Base-by-base conservation (phyloP, 176 grass and related monocot species). In the Triticum monococcum region DNA sequence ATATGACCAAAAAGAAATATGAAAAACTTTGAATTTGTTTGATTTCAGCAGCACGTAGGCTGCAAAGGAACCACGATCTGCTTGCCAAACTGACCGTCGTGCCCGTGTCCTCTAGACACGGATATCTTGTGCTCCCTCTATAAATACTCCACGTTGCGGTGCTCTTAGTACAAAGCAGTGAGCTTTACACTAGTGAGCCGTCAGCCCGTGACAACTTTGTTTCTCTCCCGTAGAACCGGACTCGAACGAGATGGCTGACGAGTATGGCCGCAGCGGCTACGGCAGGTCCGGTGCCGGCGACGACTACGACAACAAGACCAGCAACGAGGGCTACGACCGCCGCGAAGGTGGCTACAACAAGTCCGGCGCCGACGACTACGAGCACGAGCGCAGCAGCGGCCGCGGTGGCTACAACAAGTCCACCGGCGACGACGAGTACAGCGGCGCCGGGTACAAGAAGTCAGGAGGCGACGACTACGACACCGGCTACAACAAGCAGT, bases 261-360 rank as follows among this genome's bases (percentile, higher is more conserved):
- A 87, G 36, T 91, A 91, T 8, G 85, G 64, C 48, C 50, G 86
- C 64, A 70, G 80, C 25, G 86, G 80, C 36, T 88, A 78, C 50
- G 64, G 64, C 35, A 77, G 32, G 84, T 69, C 86, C 46, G 80
- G 64, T 26, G 3, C 77, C 54, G 67, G 52, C 25, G 84, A 33
- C 18, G 67, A 80, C 22, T 83, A 83, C 68, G 52, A 41, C 16
- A 73, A 82, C 40, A 82, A 33, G 64, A 33, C 43, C 18, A 67
- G 80, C 64, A 33, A 14, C 80, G 64, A 68, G 26, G 40, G 57
- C n/a, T 83, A 83, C 46, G 46, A 30, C 64, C 64, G 80, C 43
- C 9, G 45, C 4, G 20, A 52, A 33, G 80, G 64, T 59, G 81
- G 66, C 9, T 81, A 87, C 76, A 80, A 69, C 12, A 85, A 85